Percentiles rank a stretch among this genome's conserved stretches.
These are phyloP conservation scores for Porogramme epimiltina DNA, from an alignment of 1,284 basidiomycete species.

Conservation along the genomic window DNA sequence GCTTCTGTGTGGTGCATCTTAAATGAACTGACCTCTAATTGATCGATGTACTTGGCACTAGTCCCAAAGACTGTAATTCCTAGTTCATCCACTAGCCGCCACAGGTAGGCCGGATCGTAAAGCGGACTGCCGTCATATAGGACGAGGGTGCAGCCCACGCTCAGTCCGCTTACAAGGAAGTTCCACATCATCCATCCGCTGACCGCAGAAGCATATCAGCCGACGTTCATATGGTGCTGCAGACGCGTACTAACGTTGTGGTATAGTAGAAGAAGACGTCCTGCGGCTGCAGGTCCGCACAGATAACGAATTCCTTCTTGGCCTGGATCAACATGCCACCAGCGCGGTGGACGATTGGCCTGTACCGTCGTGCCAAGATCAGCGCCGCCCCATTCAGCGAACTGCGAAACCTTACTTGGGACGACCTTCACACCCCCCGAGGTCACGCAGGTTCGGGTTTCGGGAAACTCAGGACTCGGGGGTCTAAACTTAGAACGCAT, in stretches of 20 bases:
- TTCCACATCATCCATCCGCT: slow-evolving; percentile 91
- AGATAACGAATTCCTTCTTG: slow-evolving; percentile 81
- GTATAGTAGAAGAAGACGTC: slow-evolving; percentile 91
- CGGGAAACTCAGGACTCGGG: slow-evolving; percentile 4
- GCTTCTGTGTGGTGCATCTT: slow-evolving; percentile 20
- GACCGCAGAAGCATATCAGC: slow-evolving; percentile 10
- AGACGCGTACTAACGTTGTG: slow-evolving; percentile 63
- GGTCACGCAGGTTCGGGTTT: slow-evolving; percentile 5
- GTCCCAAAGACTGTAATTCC: slow-evolving; percentile 85
- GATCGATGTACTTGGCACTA: slow-evolving; percentile 81
- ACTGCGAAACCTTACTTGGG: slow-evolving; percentile 52
- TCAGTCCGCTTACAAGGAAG: slow-evolving; percentile 73
- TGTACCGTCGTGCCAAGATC: slow-evolving; percentile 28
- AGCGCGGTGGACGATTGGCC: slow-evolving; percentile 83
- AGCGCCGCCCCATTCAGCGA: slow-evolving; percentile 8
- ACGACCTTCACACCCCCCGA: slow-evolving; percentile 34
- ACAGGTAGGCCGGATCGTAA: slow-evolving; percentile 69
- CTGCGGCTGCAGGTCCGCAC: slow-evolving; percentile 67
- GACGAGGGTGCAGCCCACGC: slow-evolving; percentile 73
- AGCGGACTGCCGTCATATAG: slow-evolving; percentile 87
- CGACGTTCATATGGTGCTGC: not conserved
- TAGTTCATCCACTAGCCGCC: slow-evolving; percentile 72
- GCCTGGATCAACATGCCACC: slow-evolving; percentile 87
- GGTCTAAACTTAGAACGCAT: not conserved
- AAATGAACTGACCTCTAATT: slow-evolving; percentile 57